Base-by-base conservation (phyloP, 805 yeast genomes). In the Novakomyces olei region DNA sequence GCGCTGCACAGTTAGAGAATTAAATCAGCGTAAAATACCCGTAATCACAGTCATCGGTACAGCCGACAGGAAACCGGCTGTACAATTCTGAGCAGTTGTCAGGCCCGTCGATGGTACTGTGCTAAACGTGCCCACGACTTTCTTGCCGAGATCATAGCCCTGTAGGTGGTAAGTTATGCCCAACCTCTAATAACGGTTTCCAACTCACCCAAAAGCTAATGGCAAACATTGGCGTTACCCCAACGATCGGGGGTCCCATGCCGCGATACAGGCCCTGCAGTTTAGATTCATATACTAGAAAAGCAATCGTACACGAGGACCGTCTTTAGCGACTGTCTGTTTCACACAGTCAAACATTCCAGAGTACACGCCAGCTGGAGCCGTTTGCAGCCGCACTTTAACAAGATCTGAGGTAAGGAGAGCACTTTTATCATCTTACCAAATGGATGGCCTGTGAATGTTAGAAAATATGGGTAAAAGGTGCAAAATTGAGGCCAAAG, bases 151-250 rank as follows among this genome's bases (percentile, higher is more conserved):
- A 48, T 81, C 95, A 53, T 88, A 85, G 47, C 96, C 96, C n/a
- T n/a, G n/a, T n/a, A n/a, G n/a, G n/a, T n/a, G n/a, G n/a, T n/a
- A n/a, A n/a, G n/a, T n/a, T n/a, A n/a, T n/a, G n/a, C n/a, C n/a
- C n/a, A n/a, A n/a, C n/a, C n/a, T n/a, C n/a, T n/a, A n/a, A n/a
- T n/a, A n/a, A n/a, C n/a, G n/a, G n/a, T n/a, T n/a, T n/a, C n/a
- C n/a, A n/a, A n/a, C n/a, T n/a, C n/a, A n/a, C n/a, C 96, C 98
- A 85, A 58, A 85, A 85, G 2, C 92, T 76, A 16, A 88, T 88
- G 2, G 96, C 96, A 60, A 88, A 88, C 78, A 85, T 88, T 19
- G 98, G 98, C 0, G 96, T 88, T 15, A 85, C 95, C 16, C 98
- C 98, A n/a, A 78, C 49, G 33, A 85, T 57, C 3, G 98, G 98